Evolutionary conservation across 169 alveolate genomes (phyloP).

Genomic region (Eimeria praecox): DNA sequence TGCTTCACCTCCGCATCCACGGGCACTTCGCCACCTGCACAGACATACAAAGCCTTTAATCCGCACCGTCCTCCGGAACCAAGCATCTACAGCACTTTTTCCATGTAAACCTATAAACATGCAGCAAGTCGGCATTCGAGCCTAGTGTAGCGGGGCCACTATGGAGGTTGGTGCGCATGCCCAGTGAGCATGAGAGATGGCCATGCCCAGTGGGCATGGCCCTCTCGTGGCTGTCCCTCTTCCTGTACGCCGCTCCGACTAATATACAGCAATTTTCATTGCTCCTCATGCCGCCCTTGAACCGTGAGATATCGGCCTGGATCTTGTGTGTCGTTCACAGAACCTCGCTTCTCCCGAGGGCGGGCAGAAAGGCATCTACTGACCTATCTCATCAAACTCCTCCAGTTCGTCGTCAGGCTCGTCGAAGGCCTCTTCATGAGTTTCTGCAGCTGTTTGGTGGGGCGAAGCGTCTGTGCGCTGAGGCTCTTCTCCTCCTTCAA

Average conservation of each 20-base stretch:
- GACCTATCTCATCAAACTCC: slow-evolving; percentile 84
- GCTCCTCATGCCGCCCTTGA: background rate
- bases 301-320: background rate
- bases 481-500: slow-evolving; percentile 55
- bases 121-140: background rate
- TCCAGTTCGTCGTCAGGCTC: slow-evolving; percentile 85
- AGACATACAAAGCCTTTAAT: background rate
- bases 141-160: background rate
- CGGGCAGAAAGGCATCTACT: background rate
- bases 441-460: slow-evolving; percentile 50
- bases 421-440: slow-evolving; percentile 80
- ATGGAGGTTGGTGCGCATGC: background rate
- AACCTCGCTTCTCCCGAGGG: background rate
- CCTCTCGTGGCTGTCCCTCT: background rate
- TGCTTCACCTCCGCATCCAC: slow-evolving; percentile 83
- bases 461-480: slow-evolving; percentile 70
- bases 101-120: background rate
- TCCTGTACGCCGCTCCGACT: background rate
- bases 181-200: background rate
- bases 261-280: background rate
- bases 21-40: slow-evolving; percentile 81
- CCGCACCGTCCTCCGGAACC: background rate
- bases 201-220: background rate
- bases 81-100: background rate
- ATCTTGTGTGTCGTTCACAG: background rate